phyloP scores from a whole-genome alignment of 2,329 filamentous ascomycete genomes.

The Diaporthe aspalathi region DNA sequence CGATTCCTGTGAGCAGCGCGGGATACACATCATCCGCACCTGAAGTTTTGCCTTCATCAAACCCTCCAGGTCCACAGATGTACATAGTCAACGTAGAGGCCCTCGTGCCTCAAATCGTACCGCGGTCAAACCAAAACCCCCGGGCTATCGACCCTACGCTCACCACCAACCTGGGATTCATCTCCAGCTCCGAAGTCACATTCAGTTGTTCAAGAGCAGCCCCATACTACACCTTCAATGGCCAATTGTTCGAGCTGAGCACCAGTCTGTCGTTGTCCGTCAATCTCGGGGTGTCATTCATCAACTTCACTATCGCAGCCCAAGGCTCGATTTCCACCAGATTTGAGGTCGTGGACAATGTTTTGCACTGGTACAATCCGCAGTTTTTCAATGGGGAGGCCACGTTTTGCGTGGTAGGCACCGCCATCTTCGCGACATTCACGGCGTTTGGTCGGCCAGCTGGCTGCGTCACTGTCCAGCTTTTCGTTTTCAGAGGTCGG shows the following conservation, averaged over 20 bases:
- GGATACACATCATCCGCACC: neutral
- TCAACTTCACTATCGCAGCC: slow-evolving; percentile 12
- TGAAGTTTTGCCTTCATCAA: neutral
- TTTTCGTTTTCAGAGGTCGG: slow-evolving; percentile 3
- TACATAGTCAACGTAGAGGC: slow-evolving; percentile 17
- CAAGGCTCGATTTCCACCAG: slow-evolving; percentile 12
- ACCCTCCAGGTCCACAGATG: neutral
- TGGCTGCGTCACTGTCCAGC: neutral
- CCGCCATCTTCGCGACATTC: slow-evolving; percentile 1
- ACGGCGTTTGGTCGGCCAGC: neutral
- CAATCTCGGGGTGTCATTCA: neutral
- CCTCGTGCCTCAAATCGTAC: neutral
- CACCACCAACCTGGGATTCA: neutral
- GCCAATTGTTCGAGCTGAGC: neutral
- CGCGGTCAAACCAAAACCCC: neutral
- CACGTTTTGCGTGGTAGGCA: slow-evolving; percentile 6
- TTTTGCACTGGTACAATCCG: slow-evolving; percentile 1
- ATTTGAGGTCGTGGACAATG: neutral
- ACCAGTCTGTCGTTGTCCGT: neutral
- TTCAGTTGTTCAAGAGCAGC: neutral
- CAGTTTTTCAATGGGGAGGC: neutral
- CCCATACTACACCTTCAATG: neutral
- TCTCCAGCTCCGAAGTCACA: neutral
- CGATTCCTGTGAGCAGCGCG: neutral
- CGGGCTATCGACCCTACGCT: neutral